Evolutionary conservation across 768 basidiomycete genomes (phyloP).

Genomic region (Rhizopogon vesiculosus): DNA sequence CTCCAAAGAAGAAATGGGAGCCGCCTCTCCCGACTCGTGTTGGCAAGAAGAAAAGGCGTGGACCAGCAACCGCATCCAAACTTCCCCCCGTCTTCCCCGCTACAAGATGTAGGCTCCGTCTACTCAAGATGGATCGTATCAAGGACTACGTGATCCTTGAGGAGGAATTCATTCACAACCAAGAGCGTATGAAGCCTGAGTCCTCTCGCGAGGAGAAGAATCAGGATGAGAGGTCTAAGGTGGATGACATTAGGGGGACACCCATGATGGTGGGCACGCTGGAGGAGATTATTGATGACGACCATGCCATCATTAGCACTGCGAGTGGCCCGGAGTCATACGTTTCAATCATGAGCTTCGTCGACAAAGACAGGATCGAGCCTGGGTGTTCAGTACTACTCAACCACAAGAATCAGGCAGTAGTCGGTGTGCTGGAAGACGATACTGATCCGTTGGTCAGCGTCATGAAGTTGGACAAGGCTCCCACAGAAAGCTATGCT

Average conservation of each 20-base stretch:
- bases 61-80: conserved; percentile 88
- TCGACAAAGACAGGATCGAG: conserved; percentile 96
- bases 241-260: conserved; percentile 91
- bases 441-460: conserved; percentile 95
- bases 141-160: conserved; percentile 97
- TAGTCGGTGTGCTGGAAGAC: conserved; percentile 94
- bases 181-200: conserved; percentile 86
- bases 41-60: conserved; percentile 91
- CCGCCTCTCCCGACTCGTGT: conserved; percentile 95
- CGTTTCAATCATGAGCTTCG: conserved; percentile 95
- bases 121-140: conserved; percentile 96
- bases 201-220: conserved; percentile 90
- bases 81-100: conserved; percentile 92
- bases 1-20: conserved; percentile 93
- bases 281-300: conserved; percentile 97
- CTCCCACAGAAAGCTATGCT: conserved; percentile 97
- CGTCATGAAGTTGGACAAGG: conserved; percentile 99
- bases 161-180: conserved; percentile 91
- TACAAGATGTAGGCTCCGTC: conserved; percentile 90
- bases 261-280: conserved; percentile 99
- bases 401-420: conserved; percentile 93
- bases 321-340: conserved; percentile 95
- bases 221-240: conserved; percentile 88
- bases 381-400: conserved; percentile 93
- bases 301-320: conserved; percentile 98